Conservation (phyloP, 345 rosid genomes). For the Passiflora organensis region DNA sequence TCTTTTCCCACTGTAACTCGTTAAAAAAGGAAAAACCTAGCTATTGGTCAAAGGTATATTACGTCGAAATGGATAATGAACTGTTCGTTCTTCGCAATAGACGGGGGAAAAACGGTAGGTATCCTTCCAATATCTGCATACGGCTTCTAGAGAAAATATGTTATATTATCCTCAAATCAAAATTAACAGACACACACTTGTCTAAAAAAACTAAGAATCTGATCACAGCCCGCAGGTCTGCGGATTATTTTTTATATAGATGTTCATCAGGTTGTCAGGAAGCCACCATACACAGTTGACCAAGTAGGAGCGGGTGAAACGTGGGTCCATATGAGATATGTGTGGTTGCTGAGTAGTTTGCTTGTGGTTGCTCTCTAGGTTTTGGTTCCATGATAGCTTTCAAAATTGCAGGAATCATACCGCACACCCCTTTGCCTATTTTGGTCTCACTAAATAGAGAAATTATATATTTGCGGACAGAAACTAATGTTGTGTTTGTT, state of each 20-base stretch:
- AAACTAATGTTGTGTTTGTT: too few relatives aligned
- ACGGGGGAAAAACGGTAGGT: constrained; percentile 2
- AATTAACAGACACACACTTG: background rate
- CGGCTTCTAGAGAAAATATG: constrained; percentile 25
- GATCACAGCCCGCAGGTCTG: constrained; percentile 12
- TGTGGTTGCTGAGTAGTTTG: too few relatives aligned
- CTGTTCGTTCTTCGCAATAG: background rate
- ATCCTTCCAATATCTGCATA: constrained; percentile 1
- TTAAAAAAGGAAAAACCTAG: too few relatives aligned
- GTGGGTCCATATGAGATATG: too few relatives aligned
- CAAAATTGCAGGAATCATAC: too few relatives aligned
- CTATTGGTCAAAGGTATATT: constrained; percentile 7
- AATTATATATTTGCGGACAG: too few relatives aligned
- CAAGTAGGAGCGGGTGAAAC: too few relatives aligned
- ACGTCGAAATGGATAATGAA: constrained; percentile 4
- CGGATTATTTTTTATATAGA: constrained; percentile 6
- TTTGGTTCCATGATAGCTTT: too few relatives aligned
- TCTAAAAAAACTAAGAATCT: background rate
- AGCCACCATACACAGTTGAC: constrained; percentile 4
- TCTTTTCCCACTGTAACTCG: too few relatives aligned
- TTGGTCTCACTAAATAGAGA: too few relatives aligned
- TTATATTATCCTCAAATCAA: constrained; percentile 3
- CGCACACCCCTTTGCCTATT: too few relatives aligned
- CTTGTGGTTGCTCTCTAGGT: too few relatives aligned
- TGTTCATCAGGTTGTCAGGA: constrained; percentile 17